Conservation (phyloP, 768 basidiomycete genomes). For the Mycena epipterygia region DNA sequence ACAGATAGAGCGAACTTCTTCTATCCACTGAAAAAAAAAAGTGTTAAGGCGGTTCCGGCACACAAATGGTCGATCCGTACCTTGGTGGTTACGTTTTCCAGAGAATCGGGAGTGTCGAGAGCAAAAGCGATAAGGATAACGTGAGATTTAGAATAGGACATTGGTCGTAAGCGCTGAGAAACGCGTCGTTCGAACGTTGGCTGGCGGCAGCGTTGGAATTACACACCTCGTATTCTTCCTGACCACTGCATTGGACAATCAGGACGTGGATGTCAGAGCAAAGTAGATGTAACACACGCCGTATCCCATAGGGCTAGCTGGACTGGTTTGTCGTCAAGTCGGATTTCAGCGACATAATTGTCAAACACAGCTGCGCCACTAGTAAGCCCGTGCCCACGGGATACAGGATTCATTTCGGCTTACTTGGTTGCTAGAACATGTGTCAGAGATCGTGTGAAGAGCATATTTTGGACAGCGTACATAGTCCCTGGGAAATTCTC, state of each 20-base stretch:
- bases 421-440: constrained; percentile 69
- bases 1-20: constrained; percentile 97
- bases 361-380: constrained; percentile 87
- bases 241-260: constrained; percentile 71
- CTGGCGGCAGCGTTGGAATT: constrained; percentile 18
- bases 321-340: constrained; percentile 97
- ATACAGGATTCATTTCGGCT: constrained; percentile 41
- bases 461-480: constrained; percentile 61
- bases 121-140: constrained; percentile 98
- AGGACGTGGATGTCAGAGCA: constrained; percentile 25
- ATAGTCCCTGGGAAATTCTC: constrained; percentile 97
- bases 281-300: constrained; percentile 74
- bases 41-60: constrained; percentile 23
- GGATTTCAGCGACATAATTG: constrained; percentile 99
- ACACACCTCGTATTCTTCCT: constrained; percentile 96
- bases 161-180: constrained; percentile 87
- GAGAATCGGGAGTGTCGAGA: constrained; percentile 95
- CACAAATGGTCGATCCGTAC: constrained; percentile 51
- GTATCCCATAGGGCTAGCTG: constrained; percentile 99
- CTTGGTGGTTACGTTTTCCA: constrained; percentile 96
- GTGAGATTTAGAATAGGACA: constrained; percentile 98
- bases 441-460: constrained; percentile 26
- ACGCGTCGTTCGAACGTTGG: constrained; percentile 29
- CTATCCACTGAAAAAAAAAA: constrained; percentile 83
- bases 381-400: constrained; percentile 32